A percentile compares a stretch with the other conserved stretches of the same genome.
phyloP scores from a whole-genome alignment of 345 rosid genomes.

The Corchorus capsularis region DNA sequence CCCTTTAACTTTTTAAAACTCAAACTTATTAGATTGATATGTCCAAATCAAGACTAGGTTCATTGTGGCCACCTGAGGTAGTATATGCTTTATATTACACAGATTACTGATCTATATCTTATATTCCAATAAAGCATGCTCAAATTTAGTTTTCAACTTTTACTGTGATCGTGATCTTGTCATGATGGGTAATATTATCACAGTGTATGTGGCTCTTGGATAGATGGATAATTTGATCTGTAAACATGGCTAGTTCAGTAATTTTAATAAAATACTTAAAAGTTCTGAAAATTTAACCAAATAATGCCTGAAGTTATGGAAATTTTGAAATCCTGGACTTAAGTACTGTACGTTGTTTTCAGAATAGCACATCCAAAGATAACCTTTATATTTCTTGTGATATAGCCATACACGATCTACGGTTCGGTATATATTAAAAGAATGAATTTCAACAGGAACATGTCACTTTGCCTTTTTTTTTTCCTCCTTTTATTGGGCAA shows the following conservation, averaged over 20 bases:
- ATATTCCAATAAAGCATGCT: not conserved
- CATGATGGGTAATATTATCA: not conserved
- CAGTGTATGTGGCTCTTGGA: not conserved
- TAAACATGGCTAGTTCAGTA: not conserved
- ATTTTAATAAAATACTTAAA: not conserved
- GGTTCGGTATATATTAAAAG: not conserved
- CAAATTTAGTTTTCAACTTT: not conserved
- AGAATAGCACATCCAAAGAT: not conserved
- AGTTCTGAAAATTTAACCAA: not conserved
- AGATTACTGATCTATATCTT: not conserved
- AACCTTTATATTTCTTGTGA: not conserved
- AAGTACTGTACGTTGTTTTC: not conserved
- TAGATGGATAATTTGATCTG: conserved; percentile 1
- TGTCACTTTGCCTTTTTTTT: not conserved
- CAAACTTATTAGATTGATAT: not conserved
- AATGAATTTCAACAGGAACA: not conserved
- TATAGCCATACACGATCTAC: not conserved
- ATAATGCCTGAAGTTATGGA: conserved; percentile 6
- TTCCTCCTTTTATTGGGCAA: too few relatives aligned
- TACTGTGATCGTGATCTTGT: not conserved
- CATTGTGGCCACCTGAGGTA: not conserved
- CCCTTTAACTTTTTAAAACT: not conserved
- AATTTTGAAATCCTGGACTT: not conserved
- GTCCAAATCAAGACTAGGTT: not conserved
- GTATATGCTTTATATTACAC: not conserved